These are phyloP conservation scores for Pseudozyma tsukubaensis DNA, from an alignment of 1,284 basidiomycete species.

Conservation along the genomic window DNA sequence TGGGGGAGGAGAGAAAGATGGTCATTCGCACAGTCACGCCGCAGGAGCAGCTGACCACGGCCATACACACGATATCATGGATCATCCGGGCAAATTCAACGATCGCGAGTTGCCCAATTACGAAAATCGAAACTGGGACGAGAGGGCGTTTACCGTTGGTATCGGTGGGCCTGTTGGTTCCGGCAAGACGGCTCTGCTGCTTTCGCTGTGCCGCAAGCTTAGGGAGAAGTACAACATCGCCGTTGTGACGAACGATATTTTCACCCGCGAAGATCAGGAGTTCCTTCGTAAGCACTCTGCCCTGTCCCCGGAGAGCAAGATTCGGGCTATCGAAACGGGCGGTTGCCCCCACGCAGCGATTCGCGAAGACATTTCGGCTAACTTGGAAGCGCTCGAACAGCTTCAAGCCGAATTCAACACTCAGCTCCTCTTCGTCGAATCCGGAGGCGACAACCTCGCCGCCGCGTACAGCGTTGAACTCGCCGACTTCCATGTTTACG, in stretches of 20 bases:
- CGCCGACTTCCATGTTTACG: constrained; percentile 85
- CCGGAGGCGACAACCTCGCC: constrained; percentile 92
- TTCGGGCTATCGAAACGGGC: constrained; percentile 92
- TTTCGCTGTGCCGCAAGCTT: constrained; percentile 88
- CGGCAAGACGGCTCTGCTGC: constrained; percentile 93
- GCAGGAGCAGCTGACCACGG: constrained; percentile 57
- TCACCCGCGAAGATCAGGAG: constrained; percentile 90
- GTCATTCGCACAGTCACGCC: constrained; percentile 46
- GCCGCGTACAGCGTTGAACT: constrained; percentile 96
- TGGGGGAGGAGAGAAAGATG: constrained; percentile 4
- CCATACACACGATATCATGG: constrained; percentile 60
- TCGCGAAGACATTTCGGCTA: constrained; percentile 94
- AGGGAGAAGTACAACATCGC: constrained; percentile 90
- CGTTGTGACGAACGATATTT: constrained; percentile 70
- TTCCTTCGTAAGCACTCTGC: constrained; percentile 94
- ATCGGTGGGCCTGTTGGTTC: constrained; percentile 96
- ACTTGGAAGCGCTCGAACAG: constrained; percentile 92
- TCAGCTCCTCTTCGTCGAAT: constrained; percentile 82
- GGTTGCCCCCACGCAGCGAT: constrained; percentile 68
- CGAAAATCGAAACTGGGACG: constrained; percentile 83
- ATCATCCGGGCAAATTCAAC: constrained; percentile 81
- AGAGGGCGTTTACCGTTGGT: constrained; percentile 94
- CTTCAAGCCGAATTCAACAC: constrained; percentile 81
- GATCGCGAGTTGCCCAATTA: constrained; percentile 94
- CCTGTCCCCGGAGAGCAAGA: constrained; percentile 80